Evolutionary conservation across 208 protist genomes (phyloP).

Genomic region (Kentomonas sorsogonicus): DNA sequence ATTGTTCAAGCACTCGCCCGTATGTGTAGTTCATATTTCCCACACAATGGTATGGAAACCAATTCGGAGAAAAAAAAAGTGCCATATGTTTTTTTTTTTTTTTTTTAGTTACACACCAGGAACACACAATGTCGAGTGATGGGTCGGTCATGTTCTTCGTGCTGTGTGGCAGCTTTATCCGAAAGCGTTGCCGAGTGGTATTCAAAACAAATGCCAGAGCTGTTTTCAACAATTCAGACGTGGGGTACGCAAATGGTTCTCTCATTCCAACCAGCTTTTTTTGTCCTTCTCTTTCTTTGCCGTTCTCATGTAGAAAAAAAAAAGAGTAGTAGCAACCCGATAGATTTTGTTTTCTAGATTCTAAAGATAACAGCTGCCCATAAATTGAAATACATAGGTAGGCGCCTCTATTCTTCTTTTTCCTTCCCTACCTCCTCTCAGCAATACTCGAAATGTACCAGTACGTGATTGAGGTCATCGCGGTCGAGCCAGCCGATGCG

Average conservation of each 20-base stretch:
- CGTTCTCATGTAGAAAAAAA: conserved; percentile 1
- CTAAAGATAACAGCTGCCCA: too few species aligned
- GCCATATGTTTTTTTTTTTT: conserved; percentile 7
- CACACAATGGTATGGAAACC: too few species aligned
- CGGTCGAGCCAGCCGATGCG: conserved; percentile 9
- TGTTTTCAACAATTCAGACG: background rate
- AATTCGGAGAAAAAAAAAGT: background rate
- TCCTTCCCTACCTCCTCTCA: background rate
- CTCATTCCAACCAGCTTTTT: background rate
- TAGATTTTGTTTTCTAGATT: background rate
- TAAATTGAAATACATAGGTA: too few species aligned
- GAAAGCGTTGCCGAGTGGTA: too few species aligned
- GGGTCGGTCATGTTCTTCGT: too few species aligned
- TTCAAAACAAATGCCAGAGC: too few species aligned
- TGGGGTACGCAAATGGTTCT: background rate
- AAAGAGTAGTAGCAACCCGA: conserved; percentile 7
- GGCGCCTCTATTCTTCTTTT: background rate
- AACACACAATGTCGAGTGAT: too few species aligned
- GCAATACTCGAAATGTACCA: conserved; percentile 12
- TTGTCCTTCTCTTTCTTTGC: conserved; percentile 9
- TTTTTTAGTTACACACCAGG: conserved; percentile 6
- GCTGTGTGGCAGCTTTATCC: too few species aligned
- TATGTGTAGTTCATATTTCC: too few species aligned
- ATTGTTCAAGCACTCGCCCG: too few species aligned
- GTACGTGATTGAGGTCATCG: conserved; percentile 26